Conservation (phyloP, 164 flowering plant genomes). For the Tinospora cordifolia region DNA sequence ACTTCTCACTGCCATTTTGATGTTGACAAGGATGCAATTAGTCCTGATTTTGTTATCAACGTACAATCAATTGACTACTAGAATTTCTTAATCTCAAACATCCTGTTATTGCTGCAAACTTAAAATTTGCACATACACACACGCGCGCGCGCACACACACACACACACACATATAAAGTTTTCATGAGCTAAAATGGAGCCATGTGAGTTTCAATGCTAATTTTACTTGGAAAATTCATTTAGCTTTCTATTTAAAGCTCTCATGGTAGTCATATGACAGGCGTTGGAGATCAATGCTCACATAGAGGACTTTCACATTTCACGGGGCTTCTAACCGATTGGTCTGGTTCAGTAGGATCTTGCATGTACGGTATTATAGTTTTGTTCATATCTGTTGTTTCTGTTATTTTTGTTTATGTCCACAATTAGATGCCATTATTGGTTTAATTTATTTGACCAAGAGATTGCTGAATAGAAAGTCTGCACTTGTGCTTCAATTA, state of each 20-base stretch:
- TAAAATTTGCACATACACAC: too few relatives aligned
- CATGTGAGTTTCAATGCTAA: not conserved
- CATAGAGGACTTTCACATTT: conserved; percentile 47
- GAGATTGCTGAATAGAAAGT: not conserved
- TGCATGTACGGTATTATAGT: conserved; percentile 49
- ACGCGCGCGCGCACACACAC: too few relatives aligned
- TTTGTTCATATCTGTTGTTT: not conserved
- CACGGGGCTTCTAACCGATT: conserved; percentile 42
- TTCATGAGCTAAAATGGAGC: not conserved
- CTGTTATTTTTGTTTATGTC: not conserved
- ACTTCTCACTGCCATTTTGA: not conserved
- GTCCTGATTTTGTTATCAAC: not conserved
- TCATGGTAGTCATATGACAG: conserved; percentile 27
- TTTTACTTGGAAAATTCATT: not conserved
- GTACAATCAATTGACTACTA: not conserved
- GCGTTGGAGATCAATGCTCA: conserved; percentile 76
- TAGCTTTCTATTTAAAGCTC: not conserved
- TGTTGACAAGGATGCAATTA: not conserved
- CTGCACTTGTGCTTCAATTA: not conserved
- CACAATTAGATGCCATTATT: not conserved
- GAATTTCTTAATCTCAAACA: not conserved
- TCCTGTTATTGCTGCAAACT: not conserved
- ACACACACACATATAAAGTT: too few relatives aligned
- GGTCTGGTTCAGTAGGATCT: conserved; percentile 62
- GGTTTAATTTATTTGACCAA: not conserved